Evolutionary conservation across 2,329 filamentous ascomycete genomes (phyloP).

Genomic region (Stemphylium vesicarium): DNA sequence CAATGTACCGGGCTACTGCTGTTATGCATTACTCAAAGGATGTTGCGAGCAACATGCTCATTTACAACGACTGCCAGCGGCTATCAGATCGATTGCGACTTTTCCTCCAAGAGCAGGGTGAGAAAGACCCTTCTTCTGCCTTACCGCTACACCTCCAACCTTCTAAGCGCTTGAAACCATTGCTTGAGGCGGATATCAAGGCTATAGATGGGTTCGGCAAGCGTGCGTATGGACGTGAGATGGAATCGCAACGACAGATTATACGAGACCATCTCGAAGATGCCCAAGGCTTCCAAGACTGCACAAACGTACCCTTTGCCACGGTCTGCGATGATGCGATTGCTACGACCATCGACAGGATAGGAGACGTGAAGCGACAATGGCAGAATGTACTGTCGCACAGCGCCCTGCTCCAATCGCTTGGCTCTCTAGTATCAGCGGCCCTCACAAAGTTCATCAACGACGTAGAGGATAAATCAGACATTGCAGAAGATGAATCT

Average conservation of each 20-base stretch:
- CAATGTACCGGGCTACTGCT: slow-evolving; percentile 80
- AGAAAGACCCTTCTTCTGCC: slow-evolving; percentile 38
- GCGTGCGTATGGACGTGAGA: slow-evolving; percentile 66
- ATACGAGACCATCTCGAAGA: slow-evolving; percentile 67
- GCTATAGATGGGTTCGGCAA: slow-evolving; percentile 66
- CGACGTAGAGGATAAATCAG: slow-evolving; percentile 67
- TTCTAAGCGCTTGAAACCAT: slow-evolving; percentile 52
- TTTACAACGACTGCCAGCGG: slow-evolving; percentile 69
- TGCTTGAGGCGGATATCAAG: slow-evolving; percentile 61
- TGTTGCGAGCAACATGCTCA: slow-evolving; percentile 64
- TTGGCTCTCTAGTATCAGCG: slow-evolving; percentile 64
- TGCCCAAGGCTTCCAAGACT: slow-evolving; percentile 66
- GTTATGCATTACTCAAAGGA: slow-evolving; percentile 73
- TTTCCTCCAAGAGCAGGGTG: slow-evolving; percentile 55
- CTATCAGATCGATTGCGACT: slow-evolving; percentile 61
- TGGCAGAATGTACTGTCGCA: slow-evolving; percentile 66
- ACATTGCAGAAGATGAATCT: slow-evolving; percentile 69
- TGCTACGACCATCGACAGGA: slow-evolving; percentile 62
- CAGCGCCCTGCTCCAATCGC: slow-evolving; percentile 66
- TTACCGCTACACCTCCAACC: slow-evolving; percentile 41
- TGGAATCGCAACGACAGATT: slow-evolving; percentile 69
- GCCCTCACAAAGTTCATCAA: slow-evolving; percentile 65
- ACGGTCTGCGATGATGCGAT: slow-evolving; percentile 66
- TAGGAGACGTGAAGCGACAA: slow-evolving; percentile 62
- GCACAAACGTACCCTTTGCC: slow-evolving; percentile 65